Evolutionary conservation across 2,329 filamentous ascomycete species (phyloP), one percentile per base, ranked within the genome.

Genomic region (Colletotrichum sp.): DNA sequence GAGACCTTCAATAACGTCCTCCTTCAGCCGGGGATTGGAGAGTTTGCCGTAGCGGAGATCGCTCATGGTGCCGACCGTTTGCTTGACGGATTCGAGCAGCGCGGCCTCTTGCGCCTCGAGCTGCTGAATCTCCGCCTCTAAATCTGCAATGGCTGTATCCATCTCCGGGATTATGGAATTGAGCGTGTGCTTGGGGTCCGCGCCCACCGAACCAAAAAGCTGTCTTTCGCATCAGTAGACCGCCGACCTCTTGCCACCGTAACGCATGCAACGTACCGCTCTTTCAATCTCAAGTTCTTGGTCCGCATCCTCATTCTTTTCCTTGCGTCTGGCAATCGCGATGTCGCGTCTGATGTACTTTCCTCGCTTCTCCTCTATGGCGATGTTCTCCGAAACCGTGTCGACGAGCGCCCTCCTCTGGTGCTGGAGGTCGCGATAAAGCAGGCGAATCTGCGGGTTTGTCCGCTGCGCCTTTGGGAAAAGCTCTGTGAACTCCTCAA

Each of bases 1-100:
- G 43, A 97, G 86, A 7, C 93, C 93, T 63, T 93, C 90, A 21
- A 95, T 85, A 34, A 95, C 90, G 78, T 96, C 93, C 63, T 92
- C 89, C 30, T 88, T 88, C 36, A 96, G 85, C 75, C 92, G 88
- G 26, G 88, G 83, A 77, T 94, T 94, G 43, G 91, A 89, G 74
- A 97, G 90, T 71, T 92, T 93, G 48, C 96, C 95, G 81, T 97
- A 96, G 61, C 95, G 92, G 71, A 98, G 88, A 84, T 98, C 95
- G 83, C 95, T 98, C 82, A 98, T 86, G 64, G 91, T 92, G 36
- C 93, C 93, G 18, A 97, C 90, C 0, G 90, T 93, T 72, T 92
- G 89, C 78, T 89, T 89, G 68, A 97, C 89, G 13, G 91, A 90
- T 6, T 89, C 87, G 7, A 94, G 83, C 4, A 95, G 85, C 3